These are phyloP conservation scores for Macadamia tetraphylla DNA, from an alignment of 164 flowering plant species.

Conservation along the genomic window DNA sequence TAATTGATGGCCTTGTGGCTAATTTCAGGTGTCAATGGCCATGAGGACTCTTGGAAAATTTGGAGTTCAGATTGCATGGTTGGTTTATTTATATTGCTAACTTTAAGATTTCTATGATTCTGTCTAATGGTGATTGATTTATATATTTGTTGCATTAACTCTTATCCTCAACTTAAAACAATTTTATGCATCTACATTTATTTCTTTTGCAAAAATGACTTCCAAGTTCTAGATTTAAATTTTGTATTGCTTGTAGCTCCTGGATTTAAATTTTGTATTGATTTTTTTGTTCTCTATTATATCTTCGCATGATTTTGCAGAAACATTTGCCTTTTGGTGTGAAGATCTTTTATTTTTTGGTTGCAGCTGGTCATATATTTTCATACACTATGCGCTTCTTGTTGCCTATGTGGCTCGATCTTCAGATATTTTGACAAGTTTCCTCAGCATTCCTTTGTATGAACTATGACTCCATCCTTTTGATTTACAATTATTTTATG, in stretches of 20 bases:
- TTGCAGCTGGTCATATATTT: slow-evolving; percentile 92
- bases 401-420: slow-evolving; percentile 96
- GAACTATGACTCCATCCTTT: slow-evolving; percentile 21
- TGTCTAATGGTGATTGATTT: too few relatives aligned
- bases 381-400: slow-evolving; percentile 90
- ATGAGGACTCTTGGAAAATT: slow-evolving; percentile 31
- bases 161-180: too few relatives aligned
- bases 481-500: not conserved
- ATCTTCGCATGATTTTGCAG: not conserved
- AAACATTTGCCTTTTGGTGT: not conserved
- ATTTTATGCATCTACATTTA: too few relatives aligned
- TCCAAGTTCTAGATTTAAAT: too few relatives aligned
- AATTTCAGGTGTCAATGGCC: slow-evolving; percentile 38
- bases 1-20: slow-evolving; percentile 2
- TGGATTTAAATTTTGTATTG: too few relatives aligned
- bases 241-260: too few relatives aligned
- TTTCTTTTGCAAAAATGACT: too few relatives aligned
- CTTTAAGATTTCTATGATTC: too few relatives aligned
- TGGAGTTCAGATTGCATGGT: slow-evolving; percentile 37
- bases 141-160: too few relatives aligned
- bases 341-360: slow-evolving; percentile 14
- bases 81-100: slow-evolving; percentile 3
- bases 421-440: slow-evolving; percentile 77
- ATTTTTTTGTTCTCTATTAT: too few relatives aligned
- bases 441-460: slow-evolving; percentile 81